A percentile compares a stretch with the other conserved stretches of the same genome.
These are phyloP conservation scores for Saksenaea vasiformis DNA, from an alignment of 371 early-diverging fungal genomes.

Conservation along the genomic window DNA sequence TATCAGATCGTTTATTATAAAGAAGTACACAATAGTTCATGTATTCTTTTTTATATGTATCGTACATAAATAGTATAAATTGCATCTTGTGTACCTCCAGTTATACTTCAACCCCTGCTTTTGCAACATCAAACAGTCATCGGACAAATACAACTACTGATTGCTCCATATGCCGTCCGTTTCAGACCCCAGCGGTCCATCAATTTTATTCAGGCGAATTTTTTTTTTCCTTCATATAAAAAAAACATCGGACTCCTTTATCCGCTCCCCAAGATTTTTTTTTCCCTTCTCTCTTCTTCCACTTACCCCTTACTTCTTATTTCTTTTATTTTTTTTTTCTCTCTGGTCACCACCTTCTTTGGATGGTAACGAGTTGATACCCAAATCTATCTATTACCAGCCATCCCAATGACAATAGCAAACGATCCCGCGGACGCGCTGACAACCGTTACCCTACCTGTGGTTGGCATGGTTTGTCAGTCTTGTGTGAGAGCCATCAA, in stretches of 20 bases:
- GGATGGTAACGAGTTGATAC: conserved; percentile 3
- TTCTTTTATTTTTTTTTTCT: background rate
- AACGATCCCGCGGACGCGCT: conserved; percentile 1
- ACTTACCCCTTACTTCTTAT: background rate
- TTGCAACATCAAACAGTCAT: background rate
- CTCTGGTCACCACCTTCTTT: background rate
- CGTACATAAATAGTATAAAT: background rate
- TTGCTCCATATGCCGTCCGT: background rate
- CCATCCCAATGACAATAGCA: conserved; percentile 5
- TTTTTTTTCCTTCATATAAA: background rate
- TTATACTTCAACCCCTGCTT: background rate
- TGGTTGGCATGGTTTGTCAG: conserved; percentile 86
- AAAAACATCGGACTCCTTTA: conserved; percentile 1
- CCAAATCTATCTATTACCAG: background rate
- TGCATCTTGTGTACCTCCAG: background rate
- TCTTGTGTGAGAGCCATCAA: conserved; percentile 79
- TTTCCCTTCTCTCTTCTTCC: background rate
- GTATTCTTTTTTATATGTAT: background rate
- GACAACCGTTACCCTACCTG: conserved; percentile 40
- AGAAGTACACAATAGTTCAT: too few relatives aligned
- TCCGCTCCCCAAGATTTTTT: background rate
- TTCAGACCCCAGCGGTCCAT: background rate
- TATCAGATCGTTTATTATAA: background rate
- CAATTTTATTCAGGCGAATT: background rate
- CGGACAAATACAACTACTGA: background rate